Percentiles rank a stretch among this genome's conserved stretches.
Conservation (phyloP, 2,329 filamentous ascomycete species). For the Acrocalymma vagum region DNA sequence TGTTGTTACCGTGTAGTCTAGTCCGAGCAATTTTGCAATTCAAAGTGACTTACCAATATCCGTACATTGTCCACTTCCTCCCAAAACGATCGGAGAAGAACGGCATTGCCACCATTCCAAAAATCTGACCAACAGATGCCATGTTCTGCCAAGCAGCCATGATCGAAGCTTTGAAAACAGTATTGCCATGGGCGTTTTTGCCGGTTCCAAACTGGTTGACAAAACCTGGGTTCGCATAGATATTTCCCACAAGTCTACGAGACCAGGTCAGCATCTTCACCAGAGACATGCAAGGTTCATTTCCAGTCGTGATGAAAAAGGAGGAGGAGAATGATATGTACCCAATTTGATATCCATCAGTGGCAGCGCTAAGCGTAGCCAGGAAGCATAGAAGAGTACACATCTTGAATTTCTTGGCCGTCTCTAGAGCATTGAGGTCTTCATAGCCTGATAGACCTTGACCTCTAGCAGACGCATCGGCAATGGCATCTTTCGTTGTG, state of each 20-base stretch:
- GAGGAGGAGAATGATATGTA: no score
- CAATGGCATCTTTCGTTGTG: constrained; percentile 2
- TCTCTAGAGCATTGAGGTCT: neutral
- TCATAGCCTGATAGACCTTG: constrained; percentile 4
- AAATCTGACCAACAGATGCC: constrained; percentile 49
- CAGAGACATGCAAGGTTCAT: no score
- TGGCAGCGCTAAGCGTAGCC: no score
- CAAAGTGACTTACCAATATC: no score
- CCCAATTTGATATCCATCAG: constrained; percentile 7
- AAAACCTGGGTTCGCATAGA: constrained; percentile 52
- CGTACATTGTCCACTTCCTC: constrained; percentile 45
- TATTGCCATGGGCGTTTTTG: constrained; percentile 42
- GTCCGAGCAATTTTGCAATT: no score
- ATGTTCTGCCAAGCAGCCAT: constrained; percentile 51
- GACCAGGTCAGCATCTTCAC: no score
- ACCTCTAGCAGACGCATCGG: constrained; percentile 1
- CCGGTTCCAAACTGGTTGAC: constrained; percentile 45
- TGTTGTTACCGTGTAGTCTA: no score
- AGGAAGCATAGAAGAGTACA: neutral
- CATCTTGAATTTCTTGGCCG: constrained; percentile 3
- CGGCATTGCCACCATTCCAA: constrained; percentile 27
- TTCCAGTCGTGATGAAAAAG: no score
- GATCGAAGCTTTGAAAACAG: constrained; percentile 50
- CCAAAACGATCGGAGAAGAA: constrained; percentile 46
- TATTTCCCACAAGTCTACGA: no score